Evolutionary conservation across 345 rosid species (phyloP).

Genomic region (Physaria fendleri): DNA sequence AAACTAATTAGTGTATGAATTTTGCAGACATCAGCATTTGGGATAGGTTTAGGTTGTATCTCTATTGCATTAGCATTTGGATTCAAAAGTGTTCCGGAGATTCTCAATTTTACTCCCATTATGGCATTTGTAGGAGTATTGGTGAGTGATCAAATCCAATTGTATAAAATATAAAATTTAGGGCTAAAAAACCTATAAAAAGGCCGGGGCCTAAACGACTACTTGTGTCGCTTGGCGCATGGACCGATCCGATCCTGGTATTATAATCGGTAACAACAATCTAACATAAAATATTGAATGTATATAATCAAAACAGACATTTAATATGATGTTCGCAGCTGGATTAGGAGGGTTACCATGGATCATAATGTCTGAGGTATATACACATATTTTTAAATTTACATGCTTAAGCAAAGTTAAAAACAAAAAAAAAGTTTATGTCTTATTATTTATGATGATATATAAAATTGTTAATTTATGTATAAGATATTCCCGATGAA

Average conservation of each 20-base stretch:
- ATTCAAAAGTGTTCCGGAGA: constrained; percentile 27
- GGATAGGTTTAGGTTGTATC: constrained; percentile 34
- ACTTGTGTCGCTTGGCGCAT: too few species aligned
- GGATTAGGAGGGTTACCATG: constrained; percentile 69
- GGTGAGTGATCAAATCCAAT: neutral
- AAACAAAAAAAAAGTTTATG: too few species aligned
- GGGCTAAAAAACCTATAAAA: too few species aligned
- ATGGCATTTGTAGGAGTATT: neutral
- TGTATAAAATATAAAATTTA: too few species aligned
- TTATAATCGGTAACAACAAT: too few species aligned
- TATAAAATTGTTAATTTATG: neutral
- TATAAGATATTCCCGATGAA: constrained; percentile 44
- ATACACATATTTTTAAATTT: neutral
- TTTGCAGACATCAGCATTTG: constrained; percentile 36
- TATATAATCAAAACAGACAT: constrained; percentile 33
- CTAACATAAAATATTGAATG: too few species aligned
- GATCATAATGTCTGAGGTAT: constrained; percentile 69
- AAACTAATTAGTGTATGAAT: neutral
- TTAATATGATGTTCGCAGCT: constrained; percentile 39
- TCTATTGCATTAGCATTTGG: constrained; percentile 37
- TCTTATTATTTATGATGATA: neutral
- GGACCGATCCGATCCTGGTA: too few species aligned
- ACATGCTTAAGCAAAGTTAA: neutral
- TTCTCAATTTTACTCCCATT: neutral
- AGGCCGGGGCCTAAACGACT: too few species aligned